A percentile compares a stretch with the other conserved stretches of the same genome.
These are phyloP conservation scores for Vanderwaltozyma verrucispora DNA, from an alignment of 805 yeast genomes.

Conservation along the genomic window DNA sequence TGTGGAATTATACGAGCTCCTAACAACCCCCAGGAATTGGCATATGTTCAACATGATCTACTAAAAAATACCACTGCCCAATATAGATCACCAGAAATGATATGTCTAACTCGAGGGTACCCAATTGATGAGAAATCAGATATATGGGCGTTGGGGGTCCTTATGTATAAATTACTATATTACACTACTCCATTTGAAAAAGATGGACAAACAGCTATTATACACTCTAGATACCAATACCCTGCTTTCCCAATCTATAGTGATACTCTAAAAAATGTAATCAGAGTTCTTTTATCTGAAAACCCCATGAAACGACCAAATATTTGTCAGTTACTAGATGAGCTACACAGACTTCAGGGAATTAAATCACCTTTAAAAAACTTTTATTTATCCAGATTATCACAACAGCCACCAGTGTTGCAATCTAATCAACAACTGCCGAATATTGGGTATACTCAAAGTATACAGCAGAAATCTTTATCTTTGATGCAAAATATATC, in stretches of 20 bases:
- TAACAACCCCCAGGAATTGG: slow-evolving; percentile 46
- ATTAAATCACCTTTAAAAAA: slow-evolving; percentile 34
- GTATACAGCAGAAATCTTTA: too few relatives aligned
- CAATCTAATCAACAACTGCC: too few relatives aligned
- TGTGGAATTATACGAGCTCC: slow-evolving; percentile 58
- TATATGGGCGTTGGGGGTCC: slow-evolving; percentile 78
- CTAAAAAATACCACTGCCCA: slow-evolving; percentile 79
- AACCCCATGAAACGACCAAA: slow-evolving; percentile 69
- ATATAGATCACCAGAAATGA: slow-evolving; percentile 78
- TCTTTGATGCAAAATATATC: too few relatives aligned
- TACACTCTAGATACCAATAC: slow-evolving; percentile 43
- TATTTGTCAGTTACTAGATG: slow-evolving; percentile 59
- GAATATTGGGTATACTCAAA: too few relatives aligned
- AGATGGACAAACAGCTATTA: slow-evolving; percentile 52
- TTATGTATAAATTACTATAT: slow-evolving; percentile 66
- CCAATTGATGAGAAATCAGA: slow-evolving; percentile 78
- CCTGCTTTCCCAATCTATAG: slow-evolving; percentile 51
- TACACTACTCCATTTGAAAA: slow-evolving; percentile 76
- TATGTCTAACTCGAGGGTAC: slow-evolving; percentile 54
- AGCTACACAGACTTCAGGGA: slow-evolving; percentile 52
- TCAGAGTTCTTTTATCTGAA: slow-evolving; percentile 48
- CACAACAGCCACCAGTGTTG: background rate
- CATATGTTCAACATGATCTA: slow-evolving; percentile 53
- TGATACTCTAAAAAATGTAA: slow-evolving; percentile 51
- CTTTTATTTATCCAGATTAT: slow-evolving; percentile 26